Base-by-base conservation (phyloP, 2,329 filamentous ascomycete species). In the Aspergillus eucalypticola region DNA sequence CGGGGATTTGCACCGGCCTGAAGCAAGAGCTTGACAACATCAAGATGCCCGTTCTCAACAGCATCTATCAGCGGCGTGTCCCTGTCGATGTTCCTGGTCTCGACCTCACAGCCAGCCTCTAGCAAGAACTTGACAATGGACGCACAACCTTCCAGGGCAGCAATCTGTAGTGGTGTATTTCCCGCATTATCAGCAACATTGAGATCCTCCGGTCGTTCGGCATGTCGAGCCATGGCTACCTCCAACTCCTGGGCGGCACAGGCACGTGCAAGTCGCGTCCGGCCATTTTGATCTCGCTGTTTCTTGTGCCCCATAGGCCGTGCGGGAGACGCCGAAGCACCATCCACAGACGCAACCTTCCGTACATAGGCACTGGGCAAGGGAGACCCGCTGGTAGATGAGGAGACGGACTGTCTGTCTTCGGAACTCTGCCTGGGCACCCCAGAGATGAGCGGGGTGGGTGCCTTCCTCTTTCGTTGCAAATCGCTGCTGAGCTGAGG, bases 51-150 rank as follows among this genome's bases (percentile, higher is more conserved):
- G 70, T 99, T 99, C 68, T 98, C 95, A 27, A 98, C 92, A 5
- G 95, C 95, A 79, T 99, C 95, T 56, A 99, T 89, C 38, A 99
- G 83, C 27, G 95, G 95, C 0, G 95, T 98, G 70, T 99, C 95
- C 70, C 91, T 92, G 68, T 92, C 89, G 59, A 86, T 85, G 59
- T 87, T 88, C 69, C 91, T 88, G 53, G 84, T 94, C 70, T 97
- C 90, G 49, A 95, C 84, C 58, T 91, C 89, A 76, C 93, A 96
- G 35, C 91, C 91, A 63, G 91, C 88, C 8, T 91, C 86, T 63
- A 99, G 87, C 41, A 99, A 80, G 56, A 96, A 89, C 72, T 90
- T 88, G 41, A 98, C 95, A 59, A 98, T 93, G 57, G 95, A 86
- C 32, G 88, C 88, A 73, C 89, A 90, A 6, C 95, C 95, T 71